Evolutionary conservation across 2,329 filamentous ascomycete genomes (phyloP).

Genomic region (Stemphylium vesicarium): DNA sequence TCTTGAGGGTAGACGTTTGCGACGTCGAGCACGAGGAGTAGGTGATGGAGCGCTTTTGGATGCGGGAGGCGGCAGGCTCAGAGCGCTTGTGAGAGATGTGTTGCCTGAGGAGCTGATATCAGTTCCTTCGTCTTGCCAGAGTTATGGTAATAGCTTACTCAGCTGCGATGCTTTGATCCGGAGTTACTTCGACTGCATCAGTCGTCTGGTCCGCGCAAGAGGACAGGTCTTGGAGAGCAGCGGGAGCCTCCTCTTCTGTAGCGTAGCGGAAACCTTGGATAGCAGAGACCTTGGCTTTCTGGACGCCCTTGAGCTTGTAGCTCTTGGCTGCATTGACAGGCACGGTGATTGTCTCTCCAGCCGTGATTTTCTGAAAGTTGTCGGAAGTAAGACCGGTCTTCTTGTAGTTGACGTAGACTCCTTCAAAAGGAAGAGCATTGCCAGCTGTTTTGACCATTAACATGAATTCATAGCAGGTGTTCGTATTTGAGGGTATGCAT

Average conservation of each 20-base stretch:
- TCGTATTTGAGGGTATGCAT: background rate
- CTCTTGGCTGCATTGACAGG: conserved; percentile 22
- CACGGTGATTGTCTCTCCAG: conserved; percentile 20
- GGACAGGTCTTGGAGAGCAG: background rate
- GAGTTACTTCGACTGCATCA: background rate
- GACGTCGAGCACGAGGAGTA: conserved; percentile 22
- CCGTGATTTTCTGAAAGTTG: conserved; percentile 18
- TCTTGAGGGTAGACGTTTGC: conserved; percentile 17
- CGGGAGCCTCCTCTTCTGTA: conserved; percentile 11
- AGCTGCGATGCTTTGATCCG: background rate
- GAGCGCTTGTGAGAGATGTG: conserved; percentile 20
- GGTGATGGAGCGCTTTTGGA: conserved; percentile 21
- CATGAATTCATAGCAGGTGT: background rate
- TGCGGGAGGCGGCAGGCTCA: conserved; percentile 10
- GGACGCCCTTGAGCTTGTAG: conserved; percentile 20
- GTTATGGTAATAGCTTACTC: background rate
- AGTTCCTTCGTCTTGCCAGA: background rate
- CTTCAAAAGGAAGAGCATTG: conserved; percentile 18
- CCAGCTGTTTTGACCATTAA: conserved; percentile 8
- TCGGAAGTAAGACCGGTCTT: conserved; percentile 9
- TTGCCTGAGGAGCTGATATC: conserved; percentile 3
- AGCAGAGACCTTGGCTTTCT: conserved; percentile 18
- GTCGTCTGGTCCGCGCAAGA: background rate
- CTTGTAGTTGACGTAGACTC: conserved; percentile 23
- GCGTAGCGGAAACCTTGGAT: conserved; percentile 18